These are phyloP conservation scores for Apiospora sp. DNA, from an alignment of 2,329 filamentous ascomycete species.

Conservation along the genomic window DNA sequence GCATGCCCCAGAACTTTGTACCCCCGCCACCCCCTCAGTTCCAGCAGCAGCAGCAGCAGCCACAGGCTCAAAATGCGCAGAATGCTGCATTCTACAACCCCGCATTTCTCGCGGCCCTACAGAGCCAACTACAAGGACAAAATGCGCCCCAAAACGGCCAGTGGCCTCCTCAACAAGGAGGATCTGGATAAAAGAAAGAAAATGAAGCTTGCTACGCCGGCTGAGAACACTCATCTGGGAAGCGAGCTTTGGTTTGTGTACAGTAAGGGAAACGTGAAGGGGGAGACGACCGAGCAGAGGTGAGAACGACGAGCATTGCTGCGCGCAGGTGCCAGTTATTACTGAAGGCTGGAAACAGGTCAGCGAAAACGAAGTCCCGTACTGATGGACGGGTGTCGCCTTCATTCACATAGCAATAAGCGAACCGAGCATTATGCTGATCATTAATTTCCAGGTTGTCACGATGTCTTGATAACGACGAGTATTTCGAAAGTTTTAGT, in stretches of 20 bases:
- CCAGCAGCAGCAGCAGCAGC: conserved; percentile 46
- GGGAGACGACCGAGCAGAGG: background rate
- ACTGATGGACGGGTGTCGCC: background rate
- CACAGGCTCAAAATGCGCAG: conserved; percentile 40
- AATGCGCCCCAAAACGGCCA: conserved; percentile 43
- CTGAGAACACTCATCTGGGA: background rate
- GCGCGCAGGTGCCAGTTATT: too few relatives aligned
- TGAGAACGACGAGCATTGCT: background rate
- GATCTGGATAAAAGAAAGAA: conserved; percentile 3
- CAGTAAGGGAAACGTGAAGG: too few relatives aligned
- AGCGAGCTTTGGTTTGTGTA: background rate
- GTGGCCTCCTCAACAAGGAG: conserved; percentile 33
- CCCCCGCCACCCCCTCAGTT: conserved; percentile 52
- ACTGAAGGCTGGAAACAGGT: background rate
- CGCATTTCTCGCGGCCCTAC: conserved; percentile 60
- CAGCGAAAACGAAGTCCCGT: background rate
- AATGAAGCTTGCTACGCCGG: too few relatives aligned
- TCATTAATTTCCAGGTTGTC: background rate
- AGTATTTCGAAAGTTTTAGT: background rate
- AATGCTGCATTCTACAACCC: conserved; percentile 55
- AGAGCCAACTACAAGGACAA: conserved; percentile 49
- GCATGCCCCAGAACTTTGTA: conserved; percentile 41
- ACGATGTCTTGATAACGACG: background rate
- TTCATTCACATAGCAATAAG: background rate
- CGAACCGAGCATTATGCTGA: background rate